Evolutionary conservation across 2,329 filamentous ascomycete species (phyloP).

Genomic region (Apiospora malaysiana): DNA sequence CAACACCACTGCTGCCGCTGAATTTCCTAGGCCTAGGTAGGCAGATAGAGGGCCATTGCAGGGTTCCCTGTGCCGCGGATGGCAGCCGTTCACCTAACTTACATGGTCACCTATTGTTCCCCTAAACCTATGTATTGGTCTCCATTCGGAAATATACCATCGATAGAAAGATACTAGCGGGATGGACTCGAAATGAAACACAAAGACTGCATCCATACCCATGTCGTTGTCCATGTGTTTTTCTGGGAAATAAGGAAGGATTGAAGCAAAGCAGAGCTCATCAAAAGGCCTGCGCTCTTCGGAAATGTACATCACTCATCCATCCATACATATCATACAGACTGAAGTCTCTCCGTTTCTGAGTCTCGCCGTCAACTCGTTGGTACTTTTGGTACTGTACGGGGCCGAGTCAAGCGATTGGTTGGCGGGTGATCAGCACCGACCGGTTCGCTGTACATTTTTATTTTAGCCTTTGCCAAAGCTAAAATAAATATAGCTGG

Average conservation of each 20-base stretch:
- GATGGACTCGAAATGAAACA: constrained; percentile 14
- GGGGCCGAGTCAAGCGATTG: constrained; percentile 16
- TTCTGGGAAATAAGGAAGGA: too few relatives aligned
- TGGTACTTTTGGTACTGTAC: constrained; percentile 17
- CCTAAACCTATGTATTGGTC: constrained; percentile 3
- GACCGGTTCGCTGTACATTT: background rate
- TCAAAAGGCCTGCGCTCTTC: too few relatives aligned
- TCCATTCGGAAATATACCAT: constrained; percentile 18
- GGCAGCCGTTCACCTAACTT: background rate
- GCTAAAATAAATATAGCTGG: background rate
- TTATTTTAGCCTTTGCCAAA: constrained; percentile 10
- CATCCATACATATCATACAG: too few relatives aligned
- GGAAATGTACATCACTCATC: too few relatives aligned
- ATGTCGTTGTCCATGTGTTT: too few relatives aligned
- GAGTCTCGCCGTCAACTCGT: constrained; percentile 6
- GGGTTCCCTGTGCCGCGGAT: constrained; percentile 5
- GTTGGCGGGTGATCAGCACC: constrained; percentile 11
- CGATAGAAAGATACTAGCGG: constrained; percentile 17
- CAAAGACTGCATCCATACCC: background rate
- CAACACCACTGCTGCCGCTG: background rate
- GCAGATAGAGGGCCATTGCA: constrained; percentile 11
- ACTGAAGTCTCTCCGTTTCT: background rate
- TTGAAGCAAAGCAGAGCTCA: too few relatives aligned
- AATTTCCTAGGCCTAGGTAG: background rate
- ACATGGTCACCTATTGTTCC: background rate